Conservation (phyloP, 2,329 filamentous ascomycete species). For the Phyllosticta capitalensis region DNA sequence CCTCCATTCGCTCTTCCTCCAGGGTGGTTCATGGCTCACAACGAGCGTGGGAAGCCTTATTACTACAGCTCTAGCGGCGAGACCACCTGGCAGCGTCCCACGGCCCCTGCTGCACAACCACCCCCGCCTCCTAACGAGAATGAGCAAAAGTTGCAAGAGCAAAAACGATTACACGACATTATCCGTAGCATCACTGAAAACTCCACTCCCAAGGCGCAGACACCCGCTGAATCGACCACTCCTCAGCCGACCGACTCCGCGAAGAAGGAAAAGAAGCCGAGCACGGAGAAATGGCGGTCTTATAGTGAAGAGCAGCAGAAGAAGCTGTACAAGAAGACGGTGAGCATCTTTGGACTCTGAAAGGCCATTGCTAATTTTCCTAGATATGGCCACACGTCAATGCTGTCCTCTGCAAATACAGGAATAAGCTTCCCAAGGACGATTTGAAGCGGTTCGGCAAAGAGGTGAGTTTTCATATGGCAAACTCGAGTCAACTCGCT, state of each 20-base stretch:
- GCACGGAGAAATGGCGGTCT: conserved; percentile 59
- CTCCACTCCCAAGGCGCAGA: conserved; percentile 42
- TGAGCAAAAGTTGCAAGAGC: conserved; percentile 42
- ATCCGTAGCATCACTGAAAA: conserved; percentile 69
- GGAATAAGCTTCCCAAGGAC: conserved; percentile 76
- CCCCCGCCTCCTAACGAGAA: conserved; percentile 55
- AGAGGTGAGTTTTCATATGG: conserved; percentile 37
- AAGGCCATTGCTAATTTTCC: conserved; percentile 11
- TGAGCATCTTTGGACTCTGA: conserved; percentile 38
- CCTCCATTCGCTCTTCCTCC: conserved; percentile 55
- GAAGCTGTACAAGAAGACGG: conserved; percentile 90
- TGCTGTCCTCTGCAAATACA: conserved; percentile 77
- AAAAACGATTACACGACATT: conserved; percentile 66
- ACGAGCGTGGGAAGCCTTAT: conserved; percentile 57
- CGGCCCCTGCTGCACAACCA: conserved; percentile 49
- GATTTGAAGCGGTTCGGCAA: conserved; percentile 56
- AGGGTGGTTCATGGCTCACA: conserved; percentile 78
- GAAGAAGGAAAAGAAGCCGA: conserved; percentile 42
- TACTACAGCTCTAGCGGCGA: conserved; percentile 73
- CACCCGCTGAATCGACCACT: conserved; percentile 51
- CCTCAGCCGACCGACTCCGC: conserved; percentile 51
- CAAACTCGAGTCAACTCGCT: not conserved
- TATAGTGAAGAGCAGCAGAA: conserved; percentile 75
- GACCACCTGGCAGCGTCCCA: conserved; percentile 76
- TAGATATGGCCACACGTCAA: conserved; percentile 80